Percentiles rank a stretch among this genome's conserved stretches.
Evolutionary conservation across 2,329 filamentous ascomycete genomes (phyloP).

Genomic region (Cladosporium cucumerinum): DNA sequence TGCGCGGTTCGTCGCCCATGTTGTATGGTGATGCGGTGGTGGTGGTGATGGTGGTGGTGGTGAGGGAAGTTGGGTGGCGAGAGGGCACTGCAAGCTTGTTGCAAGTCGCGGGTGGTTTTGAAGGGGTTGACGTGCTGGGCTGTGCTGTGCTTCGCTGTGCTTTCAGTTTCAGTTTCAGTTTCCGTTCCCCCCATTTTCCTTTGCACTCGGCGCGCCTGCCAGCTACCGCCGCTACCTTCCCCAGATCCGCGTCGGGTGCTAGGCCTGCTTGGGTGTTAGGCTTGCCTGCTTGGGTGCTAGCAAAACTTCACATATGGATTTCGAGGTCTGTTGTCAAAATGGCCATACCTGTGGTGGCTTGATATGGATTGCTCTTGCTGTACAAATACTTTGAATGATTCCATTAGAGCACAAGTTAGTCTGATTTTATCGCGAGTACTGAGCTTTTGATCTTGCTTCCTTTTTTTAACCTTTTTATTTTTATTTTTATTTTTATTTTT

Average conservation of each 20-base stretch:
- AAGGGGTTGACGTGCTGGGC: background rate
- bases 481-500: too few relatives aligned
- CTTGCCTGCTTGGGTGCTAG: too few relatives aligned
- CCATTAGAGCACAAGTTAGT: fast-evolving
- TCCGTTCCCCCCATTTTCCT: background rate
- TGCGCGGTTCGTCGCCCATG: conserved; percentile 79
- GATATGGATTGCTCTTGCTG: background rate
- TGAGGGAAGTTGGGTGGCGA: background rate
- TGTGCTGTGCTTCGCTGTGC: too few relatives aligned
- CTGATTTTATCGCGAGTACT: background rate
- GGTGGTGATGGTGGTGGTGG: background rate
- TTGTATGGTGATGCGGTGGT: conserved; percentile 7
- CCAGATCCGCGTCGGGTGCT: background rate
- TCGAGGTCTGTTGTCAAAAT: background rate
- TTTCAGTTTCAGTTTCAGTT: too few relatives aligned
- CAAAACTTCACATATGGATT: background rate
- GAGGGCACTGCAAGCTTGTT: background rate
- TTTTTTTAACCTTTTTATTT: too few relatives aligned
- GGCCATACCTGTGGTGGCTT: background rate
- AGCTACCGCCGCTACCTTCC: background rate
- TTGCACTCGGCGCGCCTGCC: background rate
- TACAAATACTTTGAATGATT: background rate
- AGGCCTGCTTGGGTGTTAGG: background rate
- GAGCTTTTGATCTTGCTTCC: too few relatives aligned
- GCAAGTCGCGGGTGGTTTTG: background rate